These are phyloP conservation scores for Tolypocladium ophioglossoides DNA, from an alignment of 2,329 filamentous ascomycete genomes.

Conservation along the genomic window DNA sequence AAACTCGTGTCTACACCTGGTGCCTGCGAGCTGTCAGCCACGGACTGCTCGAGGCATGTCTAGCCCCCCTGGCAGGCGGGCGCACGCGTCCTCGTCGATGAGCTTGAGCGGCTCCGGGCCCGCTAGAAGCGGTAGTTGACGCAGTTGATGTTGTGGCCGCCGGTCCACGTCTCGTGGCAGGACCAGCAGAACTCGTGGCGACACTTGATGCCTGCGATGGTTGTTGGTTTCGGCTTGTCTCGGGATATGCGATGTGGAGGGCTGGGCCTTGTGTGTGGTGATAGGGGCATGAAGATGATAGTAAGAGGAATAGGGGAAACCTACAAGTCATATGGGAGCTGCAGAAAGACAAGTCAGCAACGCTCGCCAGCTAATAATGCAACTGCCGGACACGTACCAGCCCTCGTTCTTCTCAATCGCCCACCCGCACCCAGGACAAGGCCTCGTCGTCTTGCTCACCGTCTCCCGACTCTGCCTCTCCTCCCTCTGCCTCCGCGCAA, in stretches of 20 bases:
- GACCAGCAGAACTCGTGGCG: constrained; percentile 24
- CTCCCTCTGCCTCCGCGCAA: not conserved
- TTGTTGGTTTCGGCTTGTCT: not conserved
- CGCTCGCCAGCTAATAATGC: not conserved
- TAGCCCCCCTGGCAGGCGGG: too few relatives aligned
- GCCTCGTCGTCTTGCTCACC: not conserved
- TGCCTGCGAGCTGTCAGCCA: not conserved
- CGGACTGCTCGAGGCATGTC: not conserved
- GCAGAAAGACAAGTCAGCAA: not conserved
- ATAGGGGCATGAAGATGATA: not conserved
- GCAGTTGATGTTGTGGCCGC: constrained; percentile 4
- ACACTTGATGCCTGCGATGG: constrained; percentile 21
- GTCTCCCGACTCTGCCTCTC: not conserved
- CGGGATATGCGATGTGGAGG: not conserved
- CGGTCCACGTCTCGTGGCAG: constrained; percentile 13
- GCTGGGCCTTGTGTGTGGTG: too few relatives aligned
- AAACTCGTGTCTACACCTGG: not conserved
- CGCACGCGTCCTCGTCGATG: too few relatives aligned
- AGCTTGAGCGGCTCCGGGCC: not conserved
- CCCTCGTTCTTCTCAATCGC: not conserved
- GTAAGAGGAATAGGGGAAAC: not conserved
- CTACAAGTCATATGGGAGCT: not conserved
- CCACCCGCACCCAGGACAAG: not conserved
- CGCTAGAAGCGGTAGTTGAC: not conserved
- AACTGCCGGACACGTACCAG: not conserved